Evolutionary conservation across 768 basidiomycete genomes (phyloP), one percentile per base, ranked within the genome.

Genomic region (Hebeloma cylindrosporum): DNA sequence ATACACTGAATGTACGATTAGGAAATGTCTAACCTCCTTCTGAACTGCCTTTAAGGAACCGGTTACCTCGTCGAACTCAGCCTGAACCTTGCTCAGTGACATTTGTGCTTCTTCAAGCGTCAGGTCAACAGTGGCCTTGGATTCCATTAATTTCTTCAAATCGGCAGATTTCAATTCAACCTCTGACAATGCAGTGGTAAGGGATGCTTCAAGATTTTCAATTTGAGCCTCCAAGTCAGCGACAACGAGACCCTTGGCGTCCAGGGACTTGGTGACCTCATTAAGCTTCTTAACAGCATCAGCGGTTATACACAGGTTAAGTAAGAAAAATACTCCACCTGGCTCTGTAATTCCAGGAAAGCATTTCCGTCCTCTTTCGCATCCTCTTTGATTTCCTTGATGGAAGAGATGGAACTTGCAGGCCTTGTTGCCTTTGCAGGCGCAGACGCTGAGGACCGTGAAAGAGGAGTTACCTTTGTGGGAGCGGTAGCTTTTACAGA

Each of bases 341-440:
- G 80, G 37, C 60, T 68, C 60, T 83, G 80, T 13, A 88, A 57
- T 43, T 79, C 83, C 44, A 74, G 73, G 16, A 80, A 50, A 9
- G 63, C 74, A 56, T 78, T 62, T 13, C 27, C 48, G 37, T 79
- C 81, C 50, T 82, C 83, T 49, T 75, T 79, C 13, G 83, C 69
- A 40, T 79, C 81, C 50, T 82, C 83, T 49, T 75, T 79, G 13
- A 83, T 69, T 54, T 88, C 88, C 47, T 73, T 76, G 47, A 89
- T 81, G 7, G 88, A 88, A n/a, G 84, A 75, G 36, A 89, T 80
- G 10, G 88, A 89, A 18, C 72, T 67, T 28, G 78, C 56, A 21
- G 77, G 63, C 13, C 78, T 72, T 43, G 75, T 61, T 30, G 78
- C 49, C 43, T 69, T 77, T 7, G 69, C 54, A 21, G 68, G 56